Conservation (phyloP, 202 grass and related monocot species). For the Setaria italica region DNA sequence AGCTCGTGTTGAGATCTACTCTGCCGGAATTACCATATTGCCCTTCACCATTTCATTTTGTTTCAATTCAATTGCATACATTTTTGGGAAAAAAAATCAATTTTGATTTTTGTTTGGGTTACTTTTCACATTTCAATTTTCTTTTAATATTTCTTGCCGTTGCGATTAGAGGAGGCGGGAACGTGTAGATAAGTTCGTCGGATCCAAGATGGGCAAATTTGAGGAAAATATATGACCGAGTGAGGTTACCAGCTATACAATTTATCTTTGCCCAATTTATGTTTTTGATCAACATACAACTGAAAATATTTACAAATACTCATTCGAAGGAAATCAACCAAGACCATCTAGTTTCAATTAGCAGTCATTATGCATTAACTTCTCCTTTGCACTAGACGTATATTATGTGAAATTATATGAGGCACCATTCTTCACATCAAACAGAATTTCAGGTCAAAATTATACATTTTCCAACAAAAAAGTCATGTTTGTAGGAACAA, state of each 20-base stretch:
- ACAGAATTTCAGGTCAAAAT: neutral
- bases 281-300: neutral
- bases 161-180: neutral
- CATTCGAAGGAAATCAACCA: neutral
- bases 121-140: neutral
- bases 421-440: neutral
- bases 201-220: neutral
- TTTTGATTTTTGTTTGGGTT: neutral
- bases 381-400: neutral
- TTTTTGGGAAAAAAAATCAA: neutral
- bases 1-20: slow-evolving; percentile 13
- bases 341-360: neutral
- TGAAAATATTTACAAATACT: neutral
- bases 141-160: neutral
- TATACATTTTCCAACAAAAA: neutral
- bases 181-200: neutral
- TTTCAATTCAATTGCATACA: neutral
- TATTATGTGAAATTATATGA: neutral
- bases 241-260: neutral
- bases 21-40: neutral
- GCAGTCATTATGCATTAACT: neutral
- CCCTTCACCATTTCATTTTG: neutral
- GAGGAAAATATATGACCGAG: neutral
- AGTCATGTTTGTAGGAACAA: neutral
- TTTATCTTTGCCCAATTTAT: neutral